phyloP scores from a whole-genome alignment of 2,329 filamentous ascomycete species.

The Aquanectria penicillioides region DNA sequence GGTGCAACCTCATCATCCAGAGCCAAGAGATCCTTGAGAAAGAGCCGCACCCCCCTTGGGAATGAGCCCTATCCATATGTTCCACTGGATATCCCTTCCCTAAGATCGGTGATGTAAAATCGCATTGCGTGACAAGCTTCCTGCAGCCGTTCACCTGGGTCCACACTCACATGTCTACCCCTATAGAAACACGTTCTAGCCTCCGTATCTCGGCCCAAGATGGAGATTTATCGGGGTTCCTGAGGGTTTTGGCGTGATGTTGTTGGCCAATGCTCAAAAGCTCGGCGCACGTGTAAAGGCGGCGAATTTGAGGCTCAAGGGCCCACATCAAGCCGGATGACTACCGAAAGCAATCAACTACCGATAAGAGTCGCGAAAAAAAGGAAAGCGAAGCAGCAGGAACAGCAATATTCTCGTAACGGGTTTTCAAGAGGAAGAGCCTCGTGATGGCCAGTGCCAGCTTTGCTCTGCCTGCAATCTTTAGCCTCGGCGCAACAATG shows the following conservation, averaged over 20 bases:
- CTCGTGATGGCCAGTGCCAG: not conserved
- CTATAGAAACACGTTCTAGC: not conserved
- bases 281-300: slow-evolving; percentile 14
- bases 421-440: not conserved
- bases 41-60: not conserved
- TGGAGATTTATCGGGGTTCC: slow-evolving; percentile 35
- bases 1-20: not conserved
- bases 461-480: not conserved
- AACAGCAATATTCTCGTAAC: not conserved
- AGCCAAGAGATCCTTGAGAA: not conserved
- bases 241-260: slow-evolving; percentile 17
- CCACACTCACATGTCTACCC: slow-evolving; percentile 31
- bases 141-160: slow-evolving; percentile 24
- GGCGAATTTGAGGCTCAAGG: slow-evolving; percentile 22
- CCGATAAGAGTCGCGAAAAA: slow-evolving; percentile 1
- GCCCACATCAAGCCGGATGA: slow-evolving; percentile 14
- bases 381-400: not conserved
- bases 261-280: slow-evolving; percentile 18
- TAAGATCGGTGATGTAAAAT: slow-evolving; percentile 13
- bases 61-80: slow-evolving; percentile 15
- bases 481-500: slow-evolving; percentile 14
- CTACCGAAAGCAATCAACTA: slow-evolving; percentile 19
- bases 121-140: slow-evolving; percentile 28
- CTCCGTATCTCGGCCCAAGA: slow-evolving; percentile 28
- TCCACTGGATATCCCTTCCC: slow-evolving; percentile 24